A percentile compares a stretch with the other conserved stretches of the same genome.
Evolutionary conservation across 2,329 filamentous ascomycete genomes (phyloP).

Genomic region (Knufia fluminis): DNA sequence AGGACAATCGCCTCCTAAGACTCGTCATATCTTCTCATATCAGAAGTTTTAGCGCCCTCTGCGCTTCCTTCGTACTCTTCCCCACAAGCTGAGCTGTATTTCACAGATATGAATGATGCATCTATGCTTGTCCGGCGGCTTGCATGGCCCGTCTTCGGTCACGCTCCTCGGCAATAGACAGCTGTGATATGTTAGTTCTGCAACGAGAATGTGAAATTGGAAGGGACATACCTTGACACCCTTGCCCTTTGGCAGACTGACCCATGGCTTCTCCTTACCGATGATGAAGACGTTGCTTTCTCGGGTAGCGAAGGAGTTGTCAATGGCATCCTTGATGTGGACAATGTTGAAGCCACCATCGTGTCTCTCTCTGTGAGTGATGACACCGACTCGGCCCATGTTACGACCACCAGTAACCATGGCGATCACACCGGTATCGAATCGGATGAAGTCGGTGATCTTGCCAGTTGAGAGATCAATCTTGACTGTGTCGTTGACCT

Average conservation of each 20-base stretch:
- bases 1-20: neutral
- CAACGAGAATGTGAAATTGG: neutral
- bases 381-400: conserved; percentile 99
- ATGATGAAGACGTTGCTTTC: conserved; percentile 99
- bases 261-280: conserved; percentile 96
- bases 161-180: conserved; percentile 97
- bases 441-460: conserved; percentile 96
- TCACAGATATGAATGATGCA: neutral
- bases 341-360: conserved; percentile 99
- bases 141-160: conserved; percentile 77
- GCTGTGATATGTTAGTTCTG: conserved; percentile 40
- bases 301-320: conserved; percentile 99
- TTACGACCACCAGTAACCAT: conserved; percentile 99
- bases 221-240: conserved; percentile 68
- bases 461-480: conserved; percentile 94
- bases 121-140: conserved; percentile 9
- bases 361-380: conserved; percentile 99
- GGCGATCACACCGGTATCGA: conserved; percentile 95
- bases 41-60: too few species aligned
- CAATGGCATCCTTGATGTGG: conserved; percentile 99
- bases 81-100: neutral
- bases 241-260: conserved; percentile 99
- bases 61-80: neutral
- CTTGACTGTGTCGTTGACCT: conserved; percentile 99
- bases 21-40: neutral